Evolutionary conservation across 2,329 filamentous ascomycete genomes (phyloP).

Genomic region (Hirsutella rhossiliensis): DNA sequence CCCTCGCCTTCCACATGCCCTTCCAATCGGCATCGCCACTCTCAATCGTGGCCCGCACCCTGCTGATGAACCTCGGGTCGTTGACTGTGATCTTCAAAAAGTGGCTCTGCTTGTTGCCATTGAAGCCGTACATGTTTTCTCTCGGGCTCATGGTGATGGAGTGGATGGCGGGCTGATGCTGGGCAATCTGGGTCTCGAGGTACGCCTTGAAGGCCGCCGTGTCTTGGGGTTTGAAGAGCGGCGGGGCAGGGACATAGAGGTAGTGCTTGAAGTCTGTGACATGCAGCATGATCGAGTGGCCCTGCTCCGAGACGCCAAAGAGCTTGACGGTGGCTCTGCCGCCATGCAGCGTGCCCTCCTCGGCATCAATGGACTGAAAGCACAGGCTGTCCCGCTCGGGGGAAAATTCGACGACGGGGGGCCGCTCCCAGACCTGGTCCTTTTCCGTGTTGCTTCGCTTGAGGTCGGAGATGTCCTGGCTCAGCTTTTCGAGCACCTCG

Average conservation of each 20-base stretch:
- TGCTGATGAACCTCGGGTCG: constrained; percentile 74
- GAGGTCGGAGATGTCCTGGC: constrained; percentile 77
- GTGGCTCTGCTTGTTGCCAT: constrained; percentile 82
- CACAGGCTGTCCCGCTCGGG: constrained; percentile 57
- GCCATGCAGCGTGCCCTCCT: constrained; percentile 74
- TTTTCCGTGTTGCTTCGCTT: constrained; percentile 83
- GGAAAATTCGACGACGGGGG: constrained; percentile 37
- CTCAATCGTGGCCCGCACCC: constrained; percentile 65
- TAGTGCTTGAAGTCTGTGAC: constrained; percentile 96
- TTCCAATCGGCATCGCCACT: constrained; percentile 75
- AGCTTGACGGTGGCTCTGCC: constrained; percentile 73
- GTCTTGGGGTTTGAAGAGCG: constrained; percentile 68
- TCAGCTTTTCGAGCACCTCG: constrained; percentile 89
- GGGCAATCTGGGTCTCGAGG: constrained; percentile 67
- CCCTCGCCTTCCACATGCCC: constrained; percentile 65
- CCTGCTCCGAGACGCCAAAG: constrained; percentile 75
- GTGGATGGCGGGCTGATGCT: constrained; percentile 62
- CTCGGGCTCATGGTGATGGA: constrained; percentile 72
- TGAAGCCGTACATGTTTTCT: constrained; percentile 88
- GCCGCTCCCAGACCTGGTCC: constrained; percentile 80
- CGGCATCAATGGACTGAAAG: constrained; percentile 92
- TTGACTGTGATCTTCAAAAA: constrained; percentile 90
- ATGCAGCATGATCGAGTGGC: constrained; percentile 88
- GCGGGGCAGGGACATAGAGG: constrained; percentile 80
- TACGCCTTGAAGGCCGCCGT: constrained; percentile 68